Base-by-base conservation (phyloP, 306 rosid species). In the Dalbergia cultrata region DNA sequence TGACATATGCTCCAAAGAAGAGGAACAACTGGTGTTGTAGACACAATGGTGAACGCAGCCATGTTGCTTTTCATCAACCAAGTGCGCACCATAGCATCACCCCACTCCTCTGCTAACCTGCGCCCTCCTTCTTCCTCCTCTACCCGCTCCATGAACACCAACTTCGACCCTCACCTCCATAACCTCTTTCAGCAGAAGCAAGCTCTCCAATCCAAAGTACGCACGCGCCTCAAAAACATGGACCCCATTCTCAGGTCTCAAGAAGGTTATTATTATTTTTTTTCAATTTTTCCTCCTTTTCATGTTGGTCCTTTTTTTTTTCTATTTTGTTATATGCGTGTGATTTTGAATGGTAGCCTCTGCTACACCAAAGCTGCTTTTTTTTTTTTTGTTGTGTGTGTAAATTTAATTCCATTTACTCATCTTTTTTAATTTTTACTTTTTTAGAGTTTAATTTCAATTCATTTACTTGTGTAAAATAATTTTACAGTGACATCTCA, bases 211-310 rank as follows among this genome's bases (percentile, higher is more conserved):
- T 66, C 72, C 50, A 62, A 19, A 57, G 54, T 83, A 19, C 71
- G 83, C 52, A 45, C 49, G 41, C 41, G 74, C 71, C 77, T 83
- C 13, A 72, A 72, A 70, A 83, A 78, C 13, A 78, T 83, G 80
- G 80, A 78, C 71, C 86, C 83, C 49, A 14, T 83, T 34, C 79
- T 31, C 49, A 83, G 70, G 74, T 72, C 86, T 18, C 66, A 73
- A 58, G 59, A 83, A 77, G 83, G 86, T 82, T 16, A 17, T 0
- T n/a, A 5, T 10, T n/a, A 35, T 13, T 77, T 35, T 53, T 7
- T 52, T 47, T 13, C 5, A 3, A 1, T 34, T 34, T 13, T n/a
- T n/a, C 16, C 62, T 19, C 8, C 5, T 9, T 1, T 16, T 62
- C 26, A 5, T 0, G 1, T 49, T 61, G 6, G 14, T 10, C 14